Evolutionary conservation across 305 asterid genomes (phyloP).

Genomic region (Salvia sclarea): DNA sequence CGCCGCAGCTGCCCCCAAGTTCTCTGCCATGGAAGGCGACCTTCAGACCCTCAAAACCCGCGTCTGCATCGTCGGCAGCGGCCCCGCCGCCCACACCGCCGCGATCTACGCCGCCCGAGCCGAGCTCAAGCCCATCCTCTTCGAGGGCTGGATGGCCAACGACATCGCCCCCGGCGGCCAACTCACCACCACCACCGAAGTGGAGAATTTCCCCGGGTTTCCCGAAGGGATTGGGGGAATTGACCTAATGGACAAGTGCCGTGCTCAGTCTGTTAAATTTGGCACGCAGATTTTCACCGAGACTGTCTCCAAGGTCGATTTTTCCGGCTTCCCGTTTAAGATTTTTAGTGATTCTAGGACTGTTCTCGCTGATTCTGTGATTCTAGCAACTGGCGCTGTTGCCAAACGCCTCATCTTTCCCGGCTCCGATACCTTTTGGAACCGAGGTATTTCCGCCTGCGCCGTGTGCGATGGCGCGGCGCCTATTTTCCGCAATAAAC

Average conservation of each 20-base stretch:
- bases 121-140: constrained; percentile 79
- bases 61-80: constrained; percentile 82
- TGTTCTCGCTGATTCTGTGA: constrained; percentile 75
- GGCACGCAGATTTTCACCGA: constrained; percentile 72
- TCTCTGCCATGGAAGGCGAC: constrained; percentile 54
- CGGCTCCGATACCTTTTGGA: constrained; percentile 81
- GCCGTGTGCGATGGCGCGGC: constrained; percentile 98
- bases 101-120: constrained; percentile 91
- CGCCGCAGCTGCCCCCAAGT: constrained; percentile 32
- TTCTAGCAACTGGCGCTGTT: constrained; percentile 85
- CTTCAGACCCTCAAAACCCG: constrained; percentile 57
- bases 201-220: constrained; percentile 91
- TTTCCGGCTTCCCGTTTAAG: constrained; percentile 56
- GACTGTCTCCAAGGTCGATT: constrained; percentile 70
- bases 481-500: constrained; percentile 82
- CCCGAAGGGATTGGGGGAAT: constrained; percentile 75
- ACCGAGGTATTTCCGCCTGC: constrained; percentile 89
- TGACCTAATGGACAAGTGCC: constrained; percentile 69
- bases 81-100: constrained; percentile 96
- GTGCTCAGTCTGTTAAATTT: constrained; percentile 65
- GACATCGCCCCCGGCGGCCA: constrained; percentile 96
- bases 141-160: constrained; percentile 96
- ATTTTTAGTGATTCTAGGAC: constrained; percentile 54
- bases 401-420: constrained; percentile 69
- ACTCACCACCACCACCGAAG: constrained; percentile 88